Conservation (phyloP, 108 stramenopile species). For the Cylindrotheca fusiformis region DNA sequence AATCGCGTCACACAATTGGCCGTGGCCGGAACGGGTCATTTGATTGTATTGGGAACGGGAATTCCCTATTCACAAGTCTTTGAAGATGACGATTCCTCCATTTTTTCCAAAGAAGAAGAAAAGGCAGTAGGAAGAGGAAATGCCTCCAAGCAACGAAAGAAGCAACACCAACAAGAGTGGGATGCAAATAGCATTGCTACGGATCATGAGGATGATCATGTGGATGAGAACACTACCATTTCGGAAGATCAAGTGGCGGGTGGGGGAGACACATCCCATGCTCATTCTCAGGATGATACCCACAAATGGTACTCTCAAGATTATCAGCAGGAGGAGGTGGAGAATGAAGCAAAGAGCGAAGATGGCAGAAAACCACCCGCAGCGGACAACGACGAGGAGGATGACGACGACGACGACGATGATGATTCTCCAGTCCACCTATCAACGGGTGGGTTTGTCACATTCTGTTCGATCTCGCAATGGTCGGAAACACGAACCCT, state of each 20-base stretch:
- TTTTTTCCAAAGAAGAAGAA: background rate
- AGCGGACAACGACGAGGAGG: background rate
- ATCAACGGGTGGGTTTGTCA: conserved; percentile 67
- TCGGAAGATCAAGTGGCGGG: background rate
- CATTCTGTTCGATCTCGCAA: conserved; percentile 63
- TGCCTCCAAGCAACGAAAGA: background rate
- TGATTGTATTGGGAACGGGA: conserved; percentile 33
- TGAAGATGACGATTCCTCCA: background rate
- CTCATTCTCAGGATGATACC: background rate
- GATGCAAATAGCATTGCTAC: background rate
- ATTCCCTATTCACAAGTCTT: conserved; percentile 4
- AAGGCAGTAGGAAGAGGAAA: background rate
- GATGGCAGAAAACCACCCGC: background rate
- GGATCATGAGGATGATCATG: background rate
- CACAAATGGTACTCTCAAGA: background rate
- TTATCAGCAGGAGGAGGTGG: background rate
- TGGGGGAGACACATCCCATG: background rate
- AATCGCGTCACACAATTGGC: conserved; percentile 15
- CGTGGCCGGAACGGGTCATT: conserved; percentile 5
- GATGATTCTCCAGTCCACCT: background rate
- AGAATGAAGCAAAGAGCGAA: background rate
- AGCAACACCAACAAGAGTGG: background rate
- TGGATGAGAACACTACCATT: background rate
- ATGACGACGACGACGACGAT: conserved; percentile 1
- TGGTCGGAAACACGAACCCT: conserved; percentile 62